Conservation (phyloP, 768 basidiomycete species). For the Hortiboletus flavorubellus region DNA sequence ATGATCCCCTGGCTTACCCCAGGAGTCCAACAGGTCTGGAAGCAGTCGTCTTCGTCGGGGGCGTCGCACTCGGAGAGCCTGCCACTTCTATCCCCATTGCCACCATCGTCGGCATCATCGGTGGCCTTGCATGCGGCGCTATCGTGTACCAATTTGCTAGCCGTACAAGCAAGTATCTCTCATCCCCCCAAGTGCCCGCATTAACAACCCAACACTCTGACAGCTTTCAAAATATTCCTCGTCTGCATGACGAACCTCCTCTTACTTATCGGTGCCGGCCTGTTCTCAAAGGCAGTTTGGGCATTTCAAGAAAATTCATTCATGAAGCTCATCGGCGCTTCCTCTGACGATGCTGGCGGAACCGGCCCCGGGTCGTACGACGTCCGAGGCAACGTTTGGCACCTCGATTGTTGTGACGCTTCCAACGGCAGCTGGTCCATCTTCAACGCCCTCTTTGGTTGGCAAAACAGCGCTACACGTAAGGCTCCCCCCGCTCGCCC, state of each 20-base stretch:
- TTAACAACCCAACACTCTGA: background rate
- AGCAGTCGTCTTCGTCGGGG: slow-evolving; percentile 91
- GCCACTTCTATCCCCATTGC: slow-evolving; percentile 89
- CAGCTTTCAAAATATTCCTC: slow-evolving; percentile 83
- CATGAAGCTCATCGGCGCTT: slow-evolving; percentile 64
- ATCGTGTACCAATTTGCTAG: slow-evolving; percentile 79
- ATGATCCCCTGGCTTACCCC: background rate
- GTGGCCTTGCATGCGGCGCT: slow-evolving; percentile 70
- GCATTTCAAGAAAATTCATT: slow-evolving; percentile 69
- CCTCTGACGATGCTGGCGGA: slow-evolving; percentile 64
- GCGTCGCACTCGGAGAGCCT: slow-evolving; percentile 81
- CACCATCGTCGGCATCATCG: slow-evolving; percentile 78
- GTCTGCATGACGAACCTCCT: slow-evolving; percentile 89
- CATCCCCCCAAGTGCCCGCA: background rate
- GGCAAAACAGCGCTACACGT: slow-evolving; percentile 82
- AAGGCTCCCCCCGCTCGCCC: slow-evolving; percentile 8
- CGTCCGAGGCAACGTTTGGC: slow-evolving; percentile 85
- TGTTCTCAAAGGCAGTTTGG: slow-evolving; percentile 79
- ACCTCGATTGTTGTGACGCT: slow-evolving; percentile 77
- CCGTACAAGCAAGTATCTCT: slow-evolving; percentile 53
- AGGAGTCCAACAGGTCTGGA: slow-evolving; percentile 56
- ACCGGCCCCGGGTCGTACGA: slow-evolving; percentile 83
- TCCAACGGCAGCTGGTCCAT: slow-evolving; percentile 69
- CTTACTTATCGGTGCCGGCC: slow-evolving; percentile 89
- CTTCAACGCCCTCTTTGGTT: slow-evolving; percentile 83